Base-by-base conservation (phyloP, 2,329 filamentous ascomycete species). In the Talaromyces rugulosus region DNA sequence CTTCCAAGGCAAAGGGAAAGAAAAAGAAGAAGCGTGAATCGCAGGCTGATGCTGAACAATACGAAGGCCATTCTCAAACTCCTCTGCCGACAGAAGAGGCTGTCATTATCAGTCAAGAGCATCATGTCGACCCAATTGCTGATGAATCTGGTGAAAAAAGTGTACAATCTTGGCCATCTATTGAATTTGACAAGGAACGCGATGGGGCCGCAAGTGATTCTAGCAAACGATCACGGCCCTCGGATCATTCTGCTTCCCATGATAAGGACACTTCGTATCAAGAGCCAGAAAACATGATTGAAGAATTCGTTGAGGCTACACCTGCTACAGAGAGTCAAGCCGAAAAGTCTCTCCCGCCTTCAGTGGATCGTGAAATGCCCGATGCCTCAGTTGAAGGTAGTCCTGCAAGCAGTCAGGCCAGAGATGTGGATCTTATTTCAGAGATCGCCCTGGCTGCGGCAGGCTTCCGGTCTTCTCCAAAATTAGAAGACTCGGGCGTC, bases 1-100 rank as follows among this genome's bases (percentile, higher is more conserved):
- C 68, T 40, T 69, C 65, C 1, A 69, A 68, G 52, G 68, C 69
- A 58, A 58, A 67, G 60, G 62, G 71, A 63, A 69, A 72, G 62
- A 71, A 73, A 54, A 72, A 69, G 65, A 69, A 70, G 61, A 70
- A 69, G 51, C 72, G 74, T 62, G 58, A 55, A 7, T 30, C 47
- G 33, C 31, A 40, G 18, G 23, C 27, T 54, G 36, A 14, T 36
- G 27, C 27, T 16, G 18, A 58, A 28, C 14, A 51, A n/a, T 16
- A 34, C 9, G 54, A 40, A 6, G 23, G 1, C n/a, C 33, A 33
- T 12, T 23, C 30, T 16, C 54, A 56, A 56, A 40, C 14, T 9
- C 12, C 33, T 36, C 54, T 18, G 31, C 18, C 54, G 33, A 56
- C 36, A 16, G 54, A 36, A 44, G 54, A 56, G n/a, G 1, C 54